phyloP scores from a whole-genome alignment of 2,329 filamentous ascomycete species.

The Domatiomyces globalis region DNA sequence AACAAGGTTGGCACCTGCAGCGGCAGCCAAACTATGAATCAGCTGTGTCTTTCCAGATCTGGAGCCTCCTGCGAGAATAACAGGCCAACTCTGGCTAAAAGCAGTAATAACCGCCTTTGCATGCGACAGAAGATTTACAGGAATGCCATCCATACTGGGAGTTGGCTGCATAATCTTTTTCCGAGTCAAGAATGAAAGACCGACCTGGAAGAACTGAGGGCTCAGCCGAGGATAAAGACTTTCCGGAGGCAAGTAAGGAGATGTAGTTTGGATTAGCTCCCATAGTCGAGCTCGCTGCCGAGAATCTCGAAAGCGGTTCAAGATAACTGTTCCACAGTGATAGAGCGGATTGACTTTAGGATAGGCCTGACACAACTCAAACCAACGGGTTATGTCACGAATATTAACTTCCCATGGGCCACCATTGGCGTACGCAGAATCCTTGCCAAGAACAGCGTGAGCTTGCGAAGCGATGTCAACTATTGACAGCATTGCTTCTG shows the following conservation, averaged over 20 bases:
- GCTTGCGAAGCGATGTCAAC: constrained; percentile 72
- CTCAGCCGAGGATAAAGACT: constrained; percentile 62
- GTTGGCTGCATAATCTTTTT: constrained; percentile 30
- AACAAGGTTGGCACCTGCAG: constrained; percentile 60
- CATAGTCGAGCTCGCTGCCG: constrained; percentile 53
- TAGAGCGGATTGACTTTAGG: constrained; percentile 52
- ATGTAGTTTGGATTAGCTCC: constrained; percentile 29
- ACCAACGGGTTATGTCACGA: constrained; percentile 77
- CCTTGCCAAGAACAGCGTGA: constrained; percentile 53
- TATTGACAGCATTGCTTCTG: constrained; percentile 48
- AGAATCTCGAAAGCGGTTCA: constrained; percentile 68
- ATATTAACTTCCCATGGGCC: constrained; percentile 95
- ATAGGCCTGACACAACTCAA: constrained; percentile 47
- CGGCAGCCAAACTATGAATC: constrained; percentile 64
- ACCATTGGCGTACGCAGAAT: constrained; percentile 39
- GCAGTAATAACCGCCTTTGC: constrained; percentile 81
- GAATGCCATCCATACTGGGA: constrained; percentile 21
- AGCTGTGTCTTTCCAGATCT: constrained; percentile 78
- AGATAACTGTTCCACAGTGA: constrained; percentile 68
- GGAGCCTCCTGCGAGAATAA: constrained; percentile 72
- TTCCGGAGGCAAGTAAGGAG: constrained; percentile 5
- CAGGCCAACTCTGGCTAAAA: constrained; percentile 72
- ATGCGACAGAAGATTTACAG: constrained; percentile 43
- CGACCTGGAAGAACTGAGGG: constrained; percentile 57
- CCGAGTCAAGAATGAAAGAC: constrained; percentile 56